Evolutionary conservation across 306 rosid species (phyloP).

Genomic region (Begonia loranthoides): DNA sequence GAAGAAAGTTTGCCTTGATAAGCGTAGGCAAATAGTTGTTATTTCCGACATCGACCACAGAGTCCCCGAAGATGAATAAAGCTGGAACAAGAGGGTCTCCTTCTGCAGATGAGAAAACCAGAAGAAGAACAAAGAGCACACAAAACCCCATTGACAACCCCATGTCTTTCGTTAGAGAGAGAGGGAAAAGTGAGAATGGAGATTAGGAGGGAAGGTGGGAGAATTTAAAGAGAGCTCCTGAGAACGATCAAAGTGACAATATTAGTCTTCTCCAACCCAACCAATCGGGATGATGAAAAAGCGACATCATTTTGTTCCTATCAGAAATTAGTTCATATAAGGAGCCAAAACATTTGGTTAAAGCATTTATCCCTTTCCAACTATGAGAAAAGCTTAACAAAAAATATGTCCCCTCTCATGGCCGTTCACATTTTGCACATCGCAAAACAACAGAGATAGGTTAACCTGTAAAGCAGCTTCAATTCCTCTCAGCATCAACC

Average conservation of each 20-base stretch:
- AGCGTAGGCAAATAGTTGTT: constrained; percentile 35
- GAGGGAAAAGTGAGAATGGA: background rate
- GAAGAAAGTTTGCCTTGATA: constrained; percentile 44
- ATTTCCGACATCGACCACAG: constrained; percentile 49
- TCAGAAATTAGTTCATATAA: background rate
- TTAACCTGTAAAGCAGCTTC: too few species aligned
- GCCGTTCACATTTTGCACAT: background rate
- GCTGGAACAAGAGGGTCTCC: constrained; percentile 55
- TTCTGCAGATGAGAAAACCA: constrained; percentile 16
- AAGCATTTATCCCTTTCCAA: background rate
- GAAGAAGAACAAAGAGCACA: constrained; percentile 12
- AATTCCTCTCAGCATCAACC: too few species aligned
- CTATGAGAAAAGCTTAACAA: constrained; percentile 1
- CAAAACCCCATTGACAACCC: constrained; percentile 11
- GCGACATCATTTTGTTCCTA: constrained; percentile 7
- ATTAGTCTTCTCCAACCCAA: too few species aligned
- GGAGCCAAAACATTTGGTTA: constrained; percentile 12
- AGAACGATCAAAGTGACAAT: background rate
- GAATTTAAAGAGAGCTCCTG: constrained; percentile 1
- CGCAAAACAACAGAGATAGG: too few species aligned
- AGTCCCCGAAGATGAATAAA: constrained; percentile 46
- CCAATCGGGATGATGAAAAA: too few species aligned
- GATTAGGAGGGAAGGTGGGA: background rate
- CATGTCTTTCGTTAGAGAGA: constrained; percentile 15
- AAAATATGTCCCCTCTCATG: constrained; percentile 1